phyloP scores from a whole-genome alignment of 106 monocot genomes.

The Triglochin maritima region DNA sequence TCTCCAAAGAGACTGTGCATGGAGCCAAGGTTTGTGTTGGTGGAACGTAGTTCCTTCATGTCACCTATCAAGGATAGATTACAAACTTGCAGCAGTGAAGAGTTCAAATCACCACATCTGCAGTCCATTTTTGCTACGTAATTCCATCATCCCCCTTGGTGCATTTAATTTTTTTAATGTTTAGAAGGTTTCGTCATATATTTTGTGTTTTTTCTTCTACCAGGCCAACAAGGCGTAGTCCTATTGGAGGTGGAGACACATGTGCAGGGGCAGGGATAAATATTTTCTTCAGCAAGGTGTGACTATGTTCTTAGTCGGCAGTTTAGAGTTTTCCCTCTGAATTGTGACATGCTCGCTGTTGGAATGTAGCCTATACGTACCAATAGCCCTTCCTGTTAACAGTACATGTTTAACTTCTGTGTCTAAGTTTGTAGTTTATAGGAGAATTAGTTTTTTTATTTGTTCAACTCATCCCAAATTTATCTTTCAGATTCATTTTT shows the following conservation, averaged over 20 bases:
- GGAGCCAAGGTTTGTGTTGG: constrained; percentile 47
- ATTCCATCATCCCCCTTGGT: background rate
- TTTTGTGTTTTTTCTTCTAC: constrained; percentile 10
- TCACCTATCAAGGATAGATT: constrained; percentile 74
- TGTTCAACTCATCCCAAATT: too few species aligned
- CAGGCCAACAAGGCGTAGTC: constrained; percentile 88
- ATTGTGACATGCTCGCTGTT: background rate
- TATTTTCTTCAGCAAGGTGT: constrained; percentile 86
- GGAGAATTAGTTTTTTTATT: too few species aligned
- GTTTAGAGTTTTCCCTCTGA: background rate
- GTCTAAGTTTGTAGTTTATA: too few species aligned
- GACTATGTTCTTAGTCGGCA: background rate
- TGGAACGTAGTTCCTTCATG: constrained; percentile 63
- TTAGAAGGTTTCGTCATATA: too few species aligned
- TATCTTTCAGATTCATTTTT: too few species aligned
- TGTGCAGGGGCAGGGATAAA: constrained; percentile 82
- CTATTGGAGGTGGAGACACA: constrained; percentile 72
- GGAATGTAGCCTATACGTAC: too few species aligned
- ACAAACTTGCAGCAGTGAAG: constrained; percentile 29
- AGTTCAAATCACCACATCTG: constrained; percentile 72
- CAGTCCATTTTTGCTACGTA: constrained; percentile 95
- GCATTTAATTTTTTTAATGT: too few species aligned
- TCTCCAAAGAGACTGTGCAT: constrained; percentile 64
- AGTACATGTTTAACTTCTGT: too few species aligned
- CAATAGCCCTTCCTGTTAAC: too few species aligned